Evolutionary conservation across 83 land plant genomes (phyloP), one percentile per base, ranked within the genome.

Genomic region (Thuja plicata): DNA sequence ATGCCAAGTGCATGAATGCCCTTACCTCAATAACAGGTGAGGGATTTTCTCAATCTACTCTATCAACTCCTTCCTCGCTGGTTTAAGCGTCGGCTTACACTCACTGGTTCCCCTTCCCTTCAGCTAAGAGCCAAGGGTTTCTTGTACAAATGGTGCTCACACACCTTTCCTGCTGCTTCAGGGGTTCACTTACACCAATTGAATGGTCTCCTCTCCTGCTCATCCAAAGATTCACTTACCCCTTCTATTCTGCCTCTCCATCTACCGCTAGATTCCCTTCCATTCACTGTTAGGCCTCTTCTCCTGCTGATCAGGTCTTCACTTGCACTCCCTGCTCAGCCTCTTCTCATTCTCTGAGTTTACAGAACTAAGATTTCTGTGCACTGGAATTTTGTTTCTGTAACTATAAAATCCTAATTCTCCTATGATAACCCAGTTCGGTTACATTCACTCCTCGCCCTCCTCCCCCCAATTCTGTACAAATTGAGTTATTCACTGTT

Each of bases 211-310:
- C 70, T 60, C 27, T 60, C 70, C 27, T 21, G 70, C 27, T 60
- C n/a, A 21, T 60, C 27, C 8, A 60, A 16, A 21, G 70, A 27
- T 60, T 60, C 8, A 5, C n/a, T 60, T 60, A 21, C 27, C 24
- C n/a, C 21, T 21, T 21, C 70, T 60, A 41, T 89, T 91, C 73
- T 90, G 84, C 77, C 89, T 88, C 46, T 90, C 90, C 92, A 90
- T 87, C 70, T 60, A 2, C 70, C 21, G 70, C 8, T 60, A 19
- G 70, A 60, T 16, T 3, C 70, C 27, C 70, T 60, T 60, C 21
- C 27, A 60, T 60, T 60, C 70, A 60, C 70, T 60, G n/a, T 60
- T 21, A 19, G 27, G n/a, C 70, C 1, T 60, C 24, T n/a, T 60
- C 70, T 60, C 70, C 70, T 21, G 70, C n/a, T 60, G 66, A 5